Conservation (phyloP, 2,329 filamentous ascomycete species). For the Colletotrichum sp. region DNA sequence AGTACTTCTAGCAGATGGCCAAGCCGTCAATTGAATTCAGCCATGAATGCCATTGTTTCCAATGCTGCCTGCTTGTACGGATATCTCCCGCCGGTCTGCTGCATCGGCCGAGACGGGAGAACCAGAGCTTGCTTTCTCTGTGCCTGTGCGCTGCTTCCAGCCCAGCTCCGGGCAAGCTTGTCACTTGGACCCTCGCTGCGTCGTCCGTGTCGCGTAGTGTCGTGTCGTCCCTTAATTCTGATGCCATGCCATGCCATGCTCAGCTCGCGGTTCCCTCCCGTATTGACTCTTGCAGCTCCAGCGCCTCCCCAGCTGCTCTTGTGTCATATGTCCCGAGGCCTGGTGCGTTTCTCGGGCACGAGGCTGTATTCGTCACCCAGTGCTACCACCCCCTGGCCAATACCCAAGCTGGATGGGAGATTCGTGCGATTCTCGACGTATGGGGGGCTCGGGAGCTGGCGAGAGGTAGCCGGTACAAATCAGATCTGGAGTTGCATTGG, state of each 20-base stretch:
- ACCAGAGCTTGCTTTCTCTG: not conserved
- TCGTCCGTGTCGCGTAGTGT: not conserved
- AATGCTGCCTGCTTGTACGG: not conserved
- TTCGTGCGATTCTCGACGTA: not conserved
- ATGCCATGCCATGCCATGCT: not conserved
- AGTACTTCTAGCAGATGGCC: not conserved
- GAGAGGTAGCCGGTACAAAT: not conserved
- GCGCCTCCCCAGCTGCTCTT: not conserved
- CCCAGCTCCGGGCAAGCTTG: not conserved
- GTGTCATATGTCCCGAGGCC: not conserved
- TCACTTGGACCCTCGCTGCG: not conserved
- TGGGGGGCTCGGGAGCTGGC: not conserved
- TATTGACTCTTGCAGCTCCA: not conserved
- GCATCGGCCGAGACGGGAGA: not conserved
- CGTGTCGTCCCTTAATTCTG: not conserved
- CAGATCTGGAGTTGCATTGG: not conserved
- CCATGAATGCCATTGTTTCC: constrained; percentile 2
- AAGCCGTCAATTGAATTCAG: not conserved
- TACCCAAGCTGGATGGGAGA: not conserved
- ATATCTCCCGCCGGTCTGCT: not conserved
- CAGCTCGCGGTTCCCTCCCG: not conserved
- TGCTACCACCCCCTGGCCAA: not conserved
- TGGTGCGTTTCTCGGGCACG: constrained; percentile 1
- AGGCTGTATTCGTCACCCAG: constrained; percentile 8
- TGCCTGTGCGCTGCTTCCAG: not conserved